Evolutionary conservation across 2,329 filamentous ascomycete genomes (phyloP), one percentile per base, ranked within the genome.

Genomic region (Aspergillus sp.): DNA sequence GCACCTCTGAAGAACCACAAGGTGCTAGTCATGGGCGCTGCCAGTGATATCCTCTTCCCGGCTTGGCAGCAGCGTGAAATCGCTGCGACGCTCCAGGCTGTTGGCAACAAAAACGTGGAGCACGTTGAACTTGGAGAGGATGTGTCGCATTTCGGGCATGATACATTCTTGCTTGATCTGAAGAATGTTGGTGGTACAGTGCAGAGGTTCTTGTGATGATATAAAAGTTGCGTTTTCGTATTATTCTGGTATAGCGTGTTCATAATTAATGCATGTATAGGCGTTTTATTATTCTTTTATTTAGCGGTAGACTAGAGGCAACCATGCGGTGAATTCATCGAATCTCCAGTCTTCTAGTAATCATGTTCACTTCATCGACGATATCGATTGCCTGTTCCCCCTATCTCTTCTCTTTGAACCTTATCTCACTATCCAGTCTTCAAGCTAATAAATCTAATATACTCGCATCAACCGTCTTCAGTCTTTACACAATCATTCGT

Each of bases 1-100:
- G 72, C 80, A 3, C 72, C 81, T 0, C 69, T 97, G 46, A 81
- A 84, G 46, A 78, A 90, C 52, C 91, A 85, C 44, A 88, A 89
- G 0, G 85, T 88, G 1, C 76, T 98, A 19, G 88, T 98, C 9
- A 84, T 98, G 74, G 93, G 93, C 30, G 93, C 97, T 3, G 88
- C 89, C 0, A 96, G 89, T 59, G 93, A 98, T 64, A 97, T 96
- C 44, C 73, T 98, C 32, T 98, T 98, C 71, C 93, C 93, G 0
- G 90, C 93, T 0, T 98, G 93, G 91, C 93, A 98, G 73, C 93
- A 98, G 73, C 82, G 88, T 46, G 93, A 98, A 69, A 84, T 98
- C 52, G 91, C 90, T 3, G 84, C 91, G 61, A 86, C 91, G 2
- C 74, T 98, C 54, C 81, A 83, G 50, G 78, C 80, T 30, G 80